These are phyloP conservation scores for Colletotrichum chrysophilum DNA, from an alignment of 2,329 filamentous ascomycete genomes.

Conservation along the genomic window DNA sequence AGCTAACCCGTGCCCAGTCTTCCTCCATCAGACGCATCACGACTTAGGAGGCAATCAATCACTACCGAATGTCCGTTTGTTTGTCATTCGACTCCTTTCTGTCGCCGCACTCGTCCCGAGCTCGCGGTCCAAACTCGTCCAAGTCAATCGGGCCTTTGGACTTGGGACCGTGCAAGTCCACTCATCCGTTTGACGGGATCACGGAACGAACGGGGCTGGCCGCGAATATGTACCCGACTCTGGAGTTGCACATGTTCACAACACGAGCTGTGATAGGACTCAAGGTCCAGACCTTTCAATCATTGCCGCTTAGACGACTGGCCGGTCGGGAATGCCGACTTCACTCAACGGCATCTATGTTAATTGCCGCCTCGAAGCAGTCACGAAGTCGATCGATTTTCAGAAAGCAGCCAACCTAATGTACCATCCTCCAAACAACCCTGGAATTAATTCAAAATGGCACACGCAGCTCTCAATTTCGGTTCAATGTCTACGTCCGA, in stretches of 20 bases:
- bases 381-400: background rate
- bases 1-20: background rate
- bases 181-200: background rate
- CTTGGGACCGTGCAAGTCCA: background rate
- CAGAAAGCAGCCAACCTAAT: too few species aligned
- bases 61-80: rapidly evolving
- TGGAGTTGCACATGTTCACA: background rate
- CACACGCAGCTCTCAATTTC: background rate
- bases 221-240: background rate
- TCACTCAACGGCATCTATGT: background rate
- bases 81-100: background rate
- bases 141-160: background rate
- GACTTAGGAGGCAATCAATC: background rate
- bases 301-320: rapidly evolving
- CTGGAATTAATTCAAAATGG: background rate
- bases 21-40: background rate
- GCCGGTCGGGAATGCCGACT: rapidly evolving
- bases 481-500: background rate
- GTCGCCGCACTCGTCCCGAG: background rate
- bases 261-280: rapidly evolving
- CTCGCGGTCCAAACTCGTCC: background rate
- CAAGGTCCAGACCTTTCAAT: rapidly evolving
- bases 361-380: too few species aligned
- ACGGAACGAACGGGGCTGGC: background rate
- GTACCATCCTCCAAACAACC: too few species aligned